These are phyloP conservation scores for Cardamine chenopodiifolia DNA, from an alignment of 345 rosid species.

Conservation along the genomic window DNA sequence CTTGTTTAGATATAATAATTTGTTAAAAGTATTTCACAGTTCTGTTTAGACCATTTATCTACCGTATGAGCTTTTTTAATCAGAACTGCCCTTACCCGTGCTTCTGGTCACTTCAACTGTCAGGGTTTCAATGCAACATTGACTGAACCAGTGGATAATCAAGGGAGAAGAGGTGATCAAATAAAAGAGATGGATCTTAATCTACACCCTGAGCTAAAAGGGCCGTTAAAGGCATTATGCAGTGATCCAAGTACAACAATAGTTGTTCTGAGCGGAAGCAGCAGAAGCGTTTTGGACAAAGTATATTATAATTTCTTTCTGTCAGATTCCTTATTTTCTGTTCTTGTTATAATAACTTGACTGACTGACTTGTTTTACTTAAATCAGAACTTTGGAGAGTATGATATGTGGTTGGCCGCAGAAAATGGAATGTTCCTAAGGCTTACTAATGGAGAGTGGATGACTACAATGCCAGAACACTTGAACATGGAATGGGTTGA, in stretches of 20 bases:
- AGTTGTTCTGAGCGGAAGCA: slow-evolving; percentile 93
- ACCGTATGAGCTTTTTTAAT: neutral
- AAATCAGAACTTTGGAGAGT: slow-evolving; percentile 80
- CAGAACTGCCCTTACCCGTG: neutral
- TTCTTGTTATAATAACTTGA: slow-evolving; percentile 10
- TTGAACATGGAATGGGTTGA: slow-evolving; percentile 99
- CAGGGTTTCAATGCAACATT: slow-evolving; percentile 98
- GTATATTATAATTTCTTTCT: slow-evolving; percentile 45
- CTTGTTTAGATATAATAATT: neutral
- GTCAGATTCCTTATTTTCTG: neutral
- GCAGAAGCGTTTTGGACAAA: slow-evolving; percentile 68
- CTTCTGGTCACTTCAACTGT: slow-evolving; percentile 13
- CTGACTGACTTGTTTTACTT: slow-evolving; percentile 18
- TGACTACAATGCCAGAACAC: slow-evolving; percentile 99
- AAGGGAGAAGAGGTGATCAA: slow-evolving; percentile 91
- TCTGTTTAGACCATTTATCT: neutral
- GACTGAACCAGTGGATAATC: slow-evolving; percentile 90
- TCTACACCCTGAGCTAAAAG: slow-evolving; percentile 84
- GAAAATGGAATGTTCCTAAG: slow-evolving; percentile 99
- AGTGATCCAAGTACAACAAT: slow-evolving; percentile 75
- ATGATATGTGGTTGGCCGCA: slow-evolving; percentile 93
- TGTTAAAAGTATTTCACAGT: neutral
- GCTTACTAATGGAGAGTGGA: slow-evolving; percentile 82
- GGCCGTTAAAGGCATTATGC: slow-evolving; percentile 66
- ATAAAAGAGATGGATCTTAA: slow-evolving; percentile 95